Base-by-base conservation (phyloP, 2,329 filamentous ascomycete species). In the Acrodontium crateriforme region DNA sequence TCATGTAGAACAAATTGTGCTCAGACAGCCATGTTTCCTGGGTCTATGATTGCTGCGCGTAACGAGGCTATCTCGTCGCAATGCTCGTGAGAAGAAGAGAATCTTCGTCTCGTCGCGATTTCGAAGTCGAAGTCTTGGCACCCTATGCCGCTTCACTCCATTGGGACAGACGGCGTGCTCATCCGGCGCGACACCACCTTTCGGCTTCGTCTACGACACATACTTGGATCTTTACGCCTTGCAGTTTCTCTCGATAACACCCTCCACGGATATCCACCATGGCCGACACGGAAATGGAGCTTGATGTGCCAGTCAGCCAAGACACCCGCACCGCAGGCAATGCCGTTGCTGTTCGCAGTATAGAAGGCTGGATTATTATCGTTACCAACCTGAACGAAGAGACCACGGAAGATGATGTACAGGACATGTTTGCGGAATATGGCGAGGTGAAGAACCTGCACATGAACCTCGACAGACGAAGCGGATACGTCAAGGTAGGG, bases 351-450 rank as follows among this genome's bases (percentile, higher is more conserved):
- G 81, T 89, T 34, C 79, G 81, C 45, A 84, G 78, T 30, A 85
- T 89, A 49, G 81, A 89, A 58, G 81, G 82, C 43, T 89, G 82
- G 82, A 89, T 89, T 55, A 65, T 89, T 47, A 74, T 83, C 38
- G 80, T 81, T 40, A 85, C 80, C 28, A 89, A 89, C 48, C 77
- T 89, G 18, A 81, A 89, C 59, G 81, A 89, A 51, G 81, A 89
- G 55, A 79, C 81, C 27, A 78, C 77, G 43, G 81, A 89, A 58
- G 81, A 89, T 60, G 75, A 80, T 24, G 54, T 89, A 31, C 78
- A 78, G 46, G 82, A 89, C 53, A 67, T 74, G 53, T 89, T 89
- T 53, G 78, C 73, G 46, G 81, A 89, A 45, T 89, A 69, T 49
- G 82, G 82, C 44, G 78, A 87, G 57, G 82, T 89, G 47, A 84